Evolutionary conservation across 2,329 filamentous ascomycete genomes (phyloP).

Genomic region (Diplodia scrobiculata): DNA sequence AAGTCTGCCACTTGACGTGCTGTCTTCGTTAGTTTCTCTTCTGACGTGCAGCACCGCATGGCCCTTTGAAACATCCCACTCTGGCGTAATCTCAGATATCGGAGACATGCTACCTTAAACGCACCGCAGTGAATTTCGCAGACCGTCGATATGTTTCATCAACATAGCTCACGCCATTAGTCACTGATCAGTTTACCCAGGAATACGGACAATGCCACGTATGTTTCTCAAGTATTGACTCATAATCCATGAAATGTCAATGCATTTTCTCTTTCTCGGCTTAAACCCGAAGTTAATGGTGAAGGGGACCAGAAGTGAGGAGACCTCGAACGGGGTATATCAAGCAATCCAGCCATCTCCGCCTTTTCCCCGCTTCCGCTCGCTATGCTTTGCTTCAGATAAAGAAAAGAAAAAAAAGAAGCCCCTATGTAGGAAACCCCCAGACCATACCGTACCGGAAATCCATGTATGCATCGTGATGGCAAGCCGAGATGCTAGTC

Average conservation of each 20-base stretch:
- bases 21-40: neutral
- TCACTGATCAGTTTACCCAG: no score
- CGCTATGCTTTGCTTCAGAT: constrained; percentile 14
- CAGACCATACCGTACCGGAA: neutral
- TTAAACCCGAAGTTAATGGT: constrained; percentile 1
- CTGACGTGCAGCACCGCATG: neutral
- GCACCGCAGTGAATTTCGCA: neutral
- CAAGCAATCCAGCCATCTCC: constrained; percentile 25
- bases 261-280: neutral
- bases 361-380: neutral
- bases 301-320: neutral
- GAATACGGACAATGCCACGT: neutral
- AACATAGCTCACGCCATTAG: neutral
- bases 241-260: neutral
- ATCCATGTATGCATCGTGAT: neutral
- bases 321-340: constrained; percentile 22
- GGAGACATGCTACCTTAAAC: neutral
- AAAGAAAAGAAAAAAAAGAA: neutral
- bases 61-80: neutral
- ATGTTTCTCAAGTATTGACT: neutral
- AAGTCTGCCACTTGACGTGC: neutral
- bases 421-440: neutral
- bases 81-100: neutral
- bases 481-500: neutral
- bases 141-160: neutral